Evolutionary conservation across 2,329 filamentous ascomycete genomes (phyloP).

Genomic region (Diaporthe sp.): DNA sequence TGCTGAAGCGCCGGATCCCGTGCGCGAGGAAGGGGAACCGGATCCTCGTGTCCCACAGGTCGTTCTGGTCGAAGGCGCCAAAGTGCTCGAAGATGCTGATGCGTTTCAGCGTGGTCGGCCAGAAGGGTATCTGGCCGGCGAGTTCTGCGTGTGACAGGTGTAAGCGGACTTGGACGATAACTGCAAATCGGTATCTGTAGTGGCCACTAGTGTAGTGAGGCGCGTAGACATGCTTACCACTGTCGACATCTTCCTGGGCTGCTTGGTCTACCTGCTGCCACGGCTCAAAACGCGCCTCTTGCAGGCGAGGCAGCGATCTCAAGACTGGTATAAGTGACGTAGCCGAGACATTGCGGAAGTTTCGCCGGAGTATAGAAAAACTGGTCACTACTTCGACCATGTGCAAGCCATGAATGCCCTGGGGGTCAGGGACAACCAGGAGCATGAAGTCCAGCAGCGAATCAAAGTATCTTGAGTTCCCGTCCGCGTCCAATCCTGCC

Average conservation of each 20-base stretch:
- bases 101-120: conserved; percentile 30
- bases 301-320: conserved; percentile 30
- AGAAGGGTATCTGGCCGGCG: conserved; percentile 33
- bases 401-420: conserved; percentile 33
- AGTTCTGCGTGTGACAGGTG: conserved; percentile 15
- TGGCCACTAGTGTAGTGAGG: not conserved
- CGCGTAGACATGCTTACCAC: conserved; percentile 20
- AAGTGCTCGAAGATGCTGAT: conserved; percentile 35
- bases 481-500: conserved; percentile 38
- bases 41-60: conserved; percentile 2
- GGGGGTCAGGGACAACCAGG: conserved; percentile 26
- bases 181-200: too few relatives aligned
- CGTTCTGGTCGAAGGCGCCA: conserved; percentile 30
- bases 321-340: conserved; percentile 31
- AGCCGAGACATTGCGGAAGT: conserved; percentile 34
- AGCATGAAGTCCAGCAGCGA: conserved; percentile 39
- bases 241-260: conserved; percentile 34
- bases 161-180: not conserved
- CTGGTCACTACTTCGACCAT: conserved; percentile 31
- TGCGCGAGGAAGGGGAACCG: conserved; percentile 30
- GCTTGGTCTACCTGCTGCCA: conserved; percentile 34
- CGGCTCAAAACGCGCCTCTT: conserved; percentile 34
- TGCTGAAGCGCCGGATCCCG: conserved; percentile 27
- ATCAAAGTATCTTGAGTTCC: conserved; percentile 41
- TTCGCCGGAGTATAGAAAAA: conserved; percentile 33